These are phyloP conservation scores for Verticillium nubilum DNA, from an alignment of 2,329 filamentous ascomycete species.

Conservation along the genomic window DNA sequence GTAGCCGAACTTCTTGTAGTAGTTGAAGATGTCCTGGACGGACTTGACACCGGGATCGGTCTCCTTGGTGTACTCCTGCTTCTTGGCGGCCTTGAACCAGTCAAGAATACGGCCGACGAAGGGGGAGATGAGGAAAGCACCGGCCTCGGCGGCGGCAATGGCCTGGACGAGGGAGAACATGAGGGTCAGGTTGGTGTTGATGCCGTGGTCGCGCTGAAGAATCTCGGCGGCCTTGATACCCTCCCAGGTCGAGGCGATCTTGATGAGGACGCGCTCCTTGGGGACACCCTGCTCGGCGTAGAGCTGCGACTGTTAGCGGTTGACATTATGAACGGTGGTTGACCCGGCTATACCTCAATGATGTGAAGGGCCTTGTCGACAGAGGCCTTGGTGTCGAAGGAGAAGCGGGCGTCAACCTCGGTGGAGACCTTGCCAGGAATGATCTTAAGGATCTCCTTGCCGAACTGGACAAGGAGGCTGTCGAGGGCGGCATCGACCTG, in stretches of 20 bases:
- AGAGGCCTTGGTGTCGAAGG: constrained; percentile 88
- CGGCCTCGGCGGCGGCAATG: constrained; percentile 91
- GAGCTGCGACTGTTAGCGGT: constrained; percentile 51
- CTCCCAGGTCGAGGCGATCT: constrained; percentile 99
- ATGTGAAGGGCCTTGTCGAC: constrained; percentile 96
- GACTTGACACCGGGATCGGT: constrained; percentile 96
- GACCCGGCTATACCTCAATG: constrained; percentile 76
- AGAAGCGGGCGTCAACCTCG: constrained; percentile 93
- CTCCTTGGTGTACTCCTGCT: constrained; percentile 85
- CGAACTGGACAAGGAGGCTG: constrained; percentile 94
- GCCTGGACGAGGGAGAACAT: constrained; percentile 97
- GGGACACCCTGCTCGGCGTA: constrained; percentile 88
- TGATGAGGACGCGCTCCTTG: constrained; percentile 96
- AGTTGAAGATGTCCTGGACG: constrained; percentile 95
- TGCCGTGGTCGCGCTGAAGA: constrained; percentile 88
- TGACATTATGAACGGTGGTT: no score
- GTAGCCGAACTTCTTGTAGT: constrained; percentile 99
- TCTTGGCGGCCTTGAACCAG: constrained; percentile 96
- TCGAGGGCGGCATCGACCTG: constrained; percentile 90
- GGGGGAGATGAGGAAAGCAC: constrained; percentile 95
- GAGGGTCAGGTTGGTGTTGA: constrained; percentile 98
- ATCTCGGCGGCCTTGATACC: constrained; percentile 98
- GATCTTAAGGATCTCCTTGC: constrained; percentile 94
- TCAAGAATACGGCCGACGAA: constrained; percentile 99
- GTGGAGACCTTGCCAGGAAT: constrained; percentile 98